A percentile compares a stretch with the other conserved stretches of the same genome.
phyloP scores from a whole-genome alignment of 2,329 filamentous ascomycete species.

The Calycina herbarum region DNA sequence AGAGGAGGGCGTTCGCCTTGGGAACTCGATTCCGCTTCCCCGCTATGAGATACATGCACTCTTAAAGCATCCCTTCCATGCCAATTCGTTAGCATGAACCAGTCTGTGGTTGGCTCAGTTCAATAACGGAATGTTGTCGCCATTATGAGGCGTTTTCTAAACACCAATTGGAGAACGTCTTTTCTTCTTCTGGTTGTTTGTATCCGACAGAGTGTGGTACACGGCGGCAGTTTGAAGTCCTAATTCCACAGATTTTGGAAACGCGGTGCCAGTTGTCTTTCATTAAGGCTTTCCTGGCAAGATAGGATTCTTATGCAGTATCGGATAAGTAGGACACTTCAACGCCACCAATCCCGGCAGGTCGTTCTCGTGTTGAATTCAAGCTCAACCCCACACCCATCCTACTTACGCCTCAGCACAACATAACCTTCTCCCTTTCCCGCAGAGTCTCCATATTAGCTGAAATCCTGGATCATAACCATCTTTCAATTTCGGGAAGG shows the following conservation, averaged over 20 bases:
- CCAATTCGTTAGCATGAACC: neutral
- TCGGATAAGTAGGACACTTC: neutral
- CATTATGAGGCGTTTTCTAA: neutral
- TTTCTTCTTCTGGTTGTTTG: neutral
- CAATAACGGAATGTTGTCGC: constrained; percentile 2
- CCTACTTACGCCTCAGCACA: neutral
- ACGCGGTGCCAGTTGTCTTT: neutral
- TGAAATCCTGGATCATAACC: neutral
- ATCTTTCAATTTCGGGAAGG: neutral
- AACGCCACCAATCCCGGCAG: neutral
- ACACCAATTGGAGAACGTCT: neutral
- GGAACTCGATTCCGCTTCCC: constrained; percentile 8
- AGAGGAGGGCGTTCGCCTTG: constrained; percentile 7
- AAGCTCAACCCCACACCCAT: neutral
- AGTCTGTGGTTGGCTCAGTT: neutral
- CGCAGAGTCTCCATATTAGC: neutral
- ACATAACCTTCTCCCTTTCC: neutral
- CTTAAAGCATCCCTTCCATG: neutral
- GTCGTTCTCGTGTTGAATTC: neutral
- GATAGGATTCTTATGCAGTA: neutral
- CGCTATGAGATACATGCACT: constrained; percentile 8
- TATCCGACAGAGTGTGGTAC: neutral
- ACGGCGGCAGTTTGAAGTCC: neutral
- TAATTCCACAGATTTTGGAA: neutral
- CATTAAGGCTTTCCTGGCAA: neutral